A percentile compares a stretch with the other conserved stretches of the same genome.
Conservation (phyloP, 2,329 filamentous ascomycete species). For the Monilinia vaccinii-corymbosi region DNA sequence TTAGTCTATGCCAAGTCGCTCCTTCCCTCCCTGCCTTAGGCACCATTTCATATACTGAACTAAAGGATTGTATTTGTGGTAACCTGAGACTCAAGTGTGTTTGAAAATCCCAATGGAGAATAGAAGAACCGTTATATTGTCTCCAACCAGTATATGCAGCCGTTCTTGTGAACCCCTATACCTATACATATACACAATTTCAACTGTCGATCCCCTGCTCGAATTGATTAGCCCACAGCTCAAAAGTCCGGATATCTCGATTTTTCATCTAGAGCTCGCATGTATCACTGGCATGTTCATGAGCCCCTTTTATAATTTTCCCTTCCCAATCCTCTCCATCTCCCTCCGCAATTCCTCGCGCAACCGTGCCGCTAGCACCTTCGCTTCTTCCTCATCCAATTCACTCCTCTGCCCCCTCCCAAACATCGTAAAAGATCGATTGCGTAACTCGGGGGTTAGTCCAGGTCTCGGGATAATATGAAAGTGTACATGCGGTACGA, state of each 20-base stretch:
- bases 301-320: conserved; percentile 17
- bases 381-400: conserved; percentile 66
- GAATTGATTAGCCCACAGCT: background rate
- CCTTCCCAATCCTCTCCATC: conserved; percentile 32
- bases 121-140: background rate
- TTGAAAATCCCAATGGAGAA: background rate
- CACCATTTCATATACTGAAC: background rate
- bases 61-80: background rate
- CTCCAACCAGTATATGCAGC: background rate
- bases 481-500: conserved; percentile 89
- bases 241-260: background rate
- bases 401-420: conserved; percentile 64
- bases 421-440: conserved; percentile 69
- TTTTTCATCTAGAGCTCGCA: background rate
- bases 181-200: background rate
- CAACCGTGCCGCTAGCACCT: conserved; percentile 46
- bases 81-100: background rate
- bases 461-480: conserved; percentile 84
- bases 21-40: background rate
- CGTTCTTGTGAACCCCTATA: background rate
- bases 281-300: background rate
- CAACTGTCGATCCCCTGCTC: background rate
- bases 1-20: background rate
- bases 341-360: conserved; percentile 39
- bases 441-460: conserved; percentile 40